phyloP scores from a whole-genome alignment of 2,329 filamentous ascomycete genomes.

The Verticillium klebahnii region DNA sequence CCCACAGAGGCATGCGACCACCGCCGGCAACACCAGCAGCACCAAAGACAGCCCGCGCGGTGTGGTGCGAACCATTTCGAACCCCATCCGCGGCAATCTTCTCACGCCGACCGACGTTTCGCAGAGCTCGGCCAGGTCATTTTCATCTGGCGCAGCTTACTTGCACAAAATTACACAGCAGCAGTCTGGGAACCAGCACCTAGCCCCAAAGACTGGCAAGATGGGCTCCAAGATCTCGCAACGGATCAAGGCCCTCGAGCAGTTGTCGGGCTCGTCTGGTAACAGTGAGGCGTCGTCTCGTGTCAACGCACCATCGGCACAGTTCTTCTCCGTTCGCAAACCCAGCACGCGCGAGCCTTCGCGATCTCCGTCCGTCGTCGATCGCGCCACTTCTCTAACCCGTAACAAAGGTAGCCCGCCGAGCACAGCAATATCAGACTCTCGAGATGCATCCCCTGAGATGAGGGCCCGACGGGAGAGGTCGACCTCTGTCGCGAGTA shows the following conservation, averaged over 20 bases:
- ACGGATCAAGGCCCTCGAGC: constrained; percentile 89
- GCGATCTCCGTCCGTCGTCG: constrained; percentile 39
- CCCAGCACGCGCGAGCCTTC: constrained; percentile 32
- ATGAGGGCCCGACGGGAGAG: constrained; percentile 35
- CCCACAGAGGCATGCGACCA: constrained; percentile 15
- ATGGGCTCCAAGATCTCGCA: constrained; percentile 89
- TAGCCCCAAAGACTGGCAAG: constrained; percentile 68
- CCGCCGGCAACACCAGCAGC: constrained; percentile 10
- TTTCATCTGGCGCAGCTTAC: constrained; percentile 53
- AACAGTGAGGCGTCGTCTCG: constrained; percentile 19
- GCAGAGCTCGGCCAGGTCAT: constrained; percentile 44
- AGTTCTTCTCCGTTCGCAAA: constrained; percentile 57
- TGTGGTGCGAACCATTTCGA: constrained; percentile 28
- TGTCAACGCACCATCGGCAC: constrained; percentile 35
- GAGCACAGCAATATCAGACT: constrained; percentile 29
- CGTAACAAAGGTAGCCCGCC: constrained; percentile 23
- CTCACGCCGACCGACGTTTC: constrained; percentile 40
- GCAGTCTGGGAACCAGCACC: constrained; percentile 30
- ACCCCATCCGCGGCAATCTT: constrained; percentile 39
- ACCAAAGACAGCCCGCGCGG: constrained; percentile 27
- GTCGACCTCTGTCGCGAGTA: constrained; percentile 50
- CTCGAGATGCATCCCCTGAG: constrained; percentile 44
- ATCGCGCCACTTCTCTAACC: constrained; percentile 35
- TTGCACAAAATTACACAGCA: constrained; percentile 51
- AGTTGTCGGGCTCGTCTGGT: constrained; percentile 51